Percentiles rank a stretch among this genome's conserved stretches.
phyloP scores from a whole-genome alignment of 352 stramenopile species.

The Phytopythium helicoides region DNA sequence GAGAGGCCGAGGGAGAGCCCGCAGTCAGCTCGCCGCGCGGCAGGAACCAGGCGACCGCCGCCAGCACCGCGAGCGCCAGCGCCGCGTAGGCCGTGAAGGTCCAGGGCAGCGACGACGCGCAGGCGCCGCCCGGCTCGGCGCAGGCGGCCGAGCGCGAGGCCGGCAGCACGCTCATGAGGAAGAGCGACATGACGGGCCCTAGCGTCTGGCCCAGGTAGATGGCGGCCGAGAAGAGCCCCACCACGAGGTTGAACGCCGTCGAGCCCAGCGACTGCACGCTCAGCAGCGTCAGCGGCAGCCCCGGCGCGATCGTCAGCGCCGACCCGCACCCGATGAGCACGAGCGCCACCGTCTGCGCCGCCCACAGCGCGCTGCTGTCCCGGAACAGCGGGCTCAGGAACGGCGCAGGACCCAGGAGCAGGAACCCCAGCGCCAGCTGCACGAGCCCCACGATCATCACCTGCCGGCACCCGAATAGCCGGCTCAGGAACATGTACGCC shows the following conservation, averaged over 20 bases:
- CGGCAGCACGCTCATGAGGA: conserved; percentile 50
- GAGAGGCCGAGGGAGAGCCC: conserved; percentile 25
- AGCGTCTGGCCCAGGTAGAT: conserved; percentile 69
- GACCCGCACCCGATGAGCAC: conserved; percentile 56
- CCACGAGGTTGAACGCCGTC: conserved; percentile 57
- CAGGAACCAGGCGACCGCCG: conserved; percentile 21
- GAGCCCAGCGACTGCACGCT: conserved; percentile 34
- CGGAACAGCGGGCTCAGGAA: conserved; percentile 45
- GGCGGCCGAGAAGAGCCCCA: conserved; percentile 62
- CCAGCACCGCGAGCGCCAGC: conserved; percentile 27
- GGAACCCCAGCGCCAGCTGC: conserved; percentile 49
- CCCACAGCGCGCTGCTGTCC: conserved; percentile 39
- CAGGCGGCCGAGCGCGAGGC: conserved; percentile 40
- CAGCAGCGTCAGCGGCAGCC: conserved; percentile 55
- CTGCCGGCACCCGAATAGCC: conserved; percentile 56
- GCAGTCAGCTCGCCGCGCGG: conserved; percentile 31
- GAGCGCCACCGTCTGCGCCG: conserved; percentile 47
- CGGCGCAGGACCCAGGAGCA: conserved; percentile 54
- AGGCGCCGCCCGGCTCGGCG: conserved; percentile 21
- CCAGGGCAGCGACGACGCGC: conserved; percentile 58
- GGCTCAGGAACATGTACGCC: conserved; percentile 59
- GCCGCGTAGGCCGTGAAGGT: conserved; percentile 56
- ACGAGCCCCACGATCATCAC: conserved; percentile 56
- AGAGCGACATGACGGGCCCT: conserved; percentile 51
- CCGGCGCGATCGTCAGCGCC: conserved; percentile 54